Percentiles rank a stretch among this genome's conserved stretches.
Evolutionary conservation across 2,329 filamentous ascomycete species (phyloP).

Genomic region (Cryoendolithus antarcticus): DNA sequence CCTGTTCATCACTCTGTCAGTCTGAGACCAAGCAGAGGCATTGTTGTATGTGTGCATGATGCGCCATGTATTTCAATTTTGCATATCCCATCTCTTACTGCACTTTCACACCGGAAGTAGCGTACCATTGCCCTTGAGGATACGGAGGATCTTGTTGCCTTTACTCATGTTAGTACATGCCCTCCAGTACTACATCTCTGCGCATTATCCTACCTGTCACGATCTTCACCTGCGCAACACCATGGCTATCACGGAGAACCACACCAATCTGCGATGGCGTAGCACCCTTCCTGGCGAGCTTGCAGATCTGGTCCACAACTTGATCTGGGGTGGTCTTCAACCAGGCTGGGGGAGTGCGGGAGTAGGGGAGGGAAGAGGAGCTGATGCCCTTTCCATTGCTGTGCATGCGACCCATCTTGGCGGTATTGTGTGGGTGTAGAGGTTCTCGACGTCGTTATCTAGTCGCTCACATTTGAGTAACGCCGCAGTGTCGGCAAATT

Average conservation of each 20-base stretch:
- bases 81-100: constrained; percentile 7
- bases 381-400: constrained; percentile 99
- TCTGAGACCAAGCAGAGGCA: constrained; percentile 32
- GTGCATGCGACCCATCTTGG: constrained; percentile 94
- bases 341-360: constrained; percentile 83
- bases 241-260: constrained; percentile 94
- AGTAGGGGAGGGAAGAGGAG: constrained; percentile 91
- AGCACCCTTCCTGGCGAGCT: constrained; percentile 97
- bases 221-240: constrained; percentile 94
- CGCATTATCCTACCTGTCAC: constrained; percentile 60
- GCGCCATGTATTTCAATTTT: constrained; percentile 9
- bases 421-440: constrained; percentile 19
- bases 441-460: constrained; percentile 4
- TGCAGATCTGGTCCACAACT: constrained; percentile 98
- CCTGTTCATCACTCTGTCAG: constrained; percentile 51
- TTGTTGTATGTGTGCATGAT: constrained; percentile 12
- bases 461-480: no score
- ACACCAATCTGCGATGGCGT: constrained; percentile 99
- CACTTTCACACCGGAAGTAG: constrained; percentile 33
- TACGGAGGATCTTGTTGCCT: constrained; percentile 99
- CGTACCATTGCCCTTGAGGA: constrained; percentile 96
- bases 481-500: no score
- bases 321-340: constrained; percentile 98
- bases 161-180: no score
- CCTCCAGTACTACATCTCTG: no score